Evolutionary conservation across 768 basidiomycete species (phyloP).

Genomic region (Podaxis sp.): DNA sequence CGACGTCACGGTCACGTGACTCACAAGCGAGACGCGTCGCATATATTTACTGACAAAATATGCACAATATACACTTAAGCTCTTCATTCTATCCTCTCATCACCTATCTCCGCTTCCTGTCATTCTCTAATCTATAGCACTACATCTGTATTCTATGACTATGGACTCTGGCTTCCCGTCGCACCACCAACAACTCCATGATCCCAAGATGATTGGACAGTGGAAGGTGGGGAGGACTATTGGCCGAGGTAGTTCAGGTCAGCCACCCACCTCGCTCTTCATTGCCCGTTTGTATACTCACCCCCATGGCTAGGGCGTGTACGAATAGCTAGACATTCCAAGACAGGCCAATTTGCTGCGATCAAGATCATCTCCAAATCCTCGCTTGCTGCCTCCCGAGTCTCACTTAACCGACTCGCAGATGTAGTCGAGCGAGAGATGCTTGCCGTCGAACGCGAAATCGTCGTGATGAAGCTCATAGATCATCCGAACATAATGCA

Average conservation of each 20-base stretch:
- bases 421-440: slow-evolving; percentile 76
- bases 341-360: slow-evolving; percentile 86
- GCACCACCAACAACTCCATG: slow-evolving; percentile 26
- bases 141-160: slow-evolving; percentile 15
- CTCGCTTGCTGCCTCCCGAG: slow-evolving; percentile 55
- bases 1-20: slow-evolving; percentile 20
- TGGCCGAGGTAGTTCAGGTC: slow-evolving; percentile 79
- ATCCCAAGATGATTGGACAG: slow-evolving; percentile 69
- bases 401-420: slow-evolving; percentile 65
- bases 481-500: slow-evolving; percentile 94
- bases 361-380: slow-evolving; percentile 92
- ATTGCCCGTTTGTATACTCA: background rate
- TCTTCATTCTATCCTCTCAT: background rate
- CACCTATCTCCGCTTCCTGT: background rate
- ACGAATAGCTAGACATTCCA: slow-evolving; percentile 83
- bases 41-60: slow-evolving; percentile 9
- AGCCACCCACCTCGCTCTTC: slow-evolving; percentile 15
- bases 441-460: slow-evolving; percentile 87
- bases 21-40: slow-evolving; percentile 29
- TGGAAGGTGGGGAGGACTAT: slow-evolving; percentile 88
- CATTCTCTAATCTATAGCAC: slow-evolving; percentile 19
- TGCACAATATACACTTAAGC: background rate
- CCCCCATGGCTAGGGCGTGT: slow-evolving; percentile 66
- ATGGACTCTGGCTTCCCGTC: background rate
- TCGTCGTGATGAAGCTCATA: slow-evolving; percentile 96